A percentile compares a stretch with the other conserved stretches of the same genome.
Evolutionary conservation across 306 rosid genomes (phyloP).

Genomic region (Cucurbita pepo): DNA sequence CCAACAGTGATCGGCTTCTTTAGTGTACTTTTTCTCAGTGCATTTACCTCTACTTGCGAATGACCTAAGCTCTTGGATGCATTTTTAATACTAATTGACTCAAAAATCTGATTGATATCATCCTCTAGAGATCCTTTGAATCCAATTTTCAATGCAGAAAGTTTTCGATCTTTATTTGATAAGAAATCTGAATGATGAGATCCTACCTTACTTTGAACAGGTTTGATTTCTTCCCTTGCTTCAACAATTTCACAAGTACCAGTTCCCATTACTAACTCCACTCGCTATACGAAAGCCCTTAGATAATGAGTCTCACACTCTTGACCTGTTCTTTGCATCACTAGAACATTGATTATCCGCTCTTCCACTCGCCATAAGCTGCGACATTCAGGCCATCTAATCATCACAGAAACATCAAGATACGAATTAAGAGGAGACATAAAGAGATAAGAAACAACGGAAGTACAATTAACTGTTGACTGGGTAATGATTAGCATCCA

Average conservation of each 20-base stretch:
- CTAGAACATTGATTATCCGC: conserved; percentile 2
- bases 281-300: not conserved
- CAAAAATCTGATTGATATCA: conserved; percentile 71
- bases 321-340: conserved; percentile 10
- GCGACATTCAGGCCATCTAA: conserved; percentile 19
- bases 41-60: conserved; percentile 38
- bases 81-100: conserved; percentile 42
- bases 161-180: conserved; percentile 27
- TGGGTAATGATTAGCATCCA: not conserved
- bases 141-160: conserved; percentile 37
- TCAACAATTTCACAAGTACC: conserved; percentile 90
- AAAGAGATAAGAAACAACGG: not conserved
- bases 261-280: conserved; percentile 43
- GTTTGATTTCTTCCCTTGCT: conserved; percentile 47
- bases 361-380: conserved; percentile 14
- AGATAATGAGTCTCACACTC: not conserved
- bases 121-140: conserved; percentile 45
- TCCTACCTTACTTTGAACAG: conserved; percentile 23
- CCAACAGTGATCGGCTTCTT: conserved; percentile 65
- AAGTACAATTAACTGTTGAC: not conserved
- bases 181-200: conserved; percentile 7
- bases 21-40: conserved; percentile 39
- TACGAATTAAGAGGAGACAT: not conserved
- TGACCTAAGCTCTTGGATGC: conserved; percentile 37
- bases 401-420: not conserved